A percentile compares a stretch with the other conserved stretches of the same genome.
These are phyloP conservation scores for Miscanthus lutarioriparius DNA, from an alignment of 176 grass and related monocot genomes.

Conservation along the genomic window DNA sequence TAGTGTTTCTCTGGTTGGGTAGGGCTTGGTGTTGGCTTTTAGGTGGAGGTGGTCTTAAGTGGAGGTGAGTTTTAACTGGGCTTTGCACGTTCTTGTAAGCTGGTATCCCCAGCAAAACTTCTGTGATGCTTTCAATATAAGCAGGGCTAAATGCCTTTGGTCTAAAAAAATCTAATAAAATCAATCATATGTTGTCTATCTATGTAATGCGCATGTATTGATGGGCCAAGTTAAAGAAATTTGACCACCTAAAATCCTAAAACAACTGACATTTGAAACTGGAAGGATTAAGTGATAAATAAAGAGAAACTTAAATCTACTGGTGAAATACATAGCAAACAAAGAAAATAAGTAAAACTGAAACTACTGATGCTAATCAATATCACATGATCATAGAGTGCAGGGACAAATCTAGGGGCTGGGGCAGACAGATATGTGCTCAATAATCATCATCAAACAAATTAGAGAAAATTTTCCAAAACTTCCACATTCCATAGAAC, in stretches of 20 bases:
- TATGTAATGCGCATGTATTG: background rate
- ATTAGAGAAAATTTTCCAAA: background rate
- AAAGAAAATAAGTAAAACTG: background rate
- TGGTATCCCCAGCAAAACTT: background rate
- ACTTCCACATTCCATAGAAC: background rate
- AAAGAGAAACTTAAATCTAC: background rate
- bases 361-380: slow-evolving; percentile 11
- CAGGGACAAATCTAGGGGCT: background rate
- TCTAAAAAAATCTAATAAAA: background rate
- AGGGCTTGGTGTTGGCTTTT: background rate
- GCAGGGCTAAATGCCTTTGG: background rate
- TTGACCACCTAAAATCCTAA: background rate
- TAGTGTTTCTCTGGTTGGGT: background rate
- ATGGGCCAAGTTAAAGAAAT: background rate
- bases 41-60: background rate
- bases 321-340: background rate
- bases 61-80: background rate
- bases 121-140: background rate
- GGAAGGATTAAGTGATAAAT: background rate
- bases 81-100: background rate
- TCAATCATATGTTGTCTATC: background rate
- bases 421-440: background rate
- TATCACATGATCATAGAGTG: background rate
- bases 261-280: background rate
- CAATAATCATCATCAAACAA: background rate